Percentiles rank a stretch among this genome's conserved stretches.
phyloP scores from a whole-genome alignment of 225 moss, liverwort and hornwort species.

The Sphagnum tenellum region DNA sequence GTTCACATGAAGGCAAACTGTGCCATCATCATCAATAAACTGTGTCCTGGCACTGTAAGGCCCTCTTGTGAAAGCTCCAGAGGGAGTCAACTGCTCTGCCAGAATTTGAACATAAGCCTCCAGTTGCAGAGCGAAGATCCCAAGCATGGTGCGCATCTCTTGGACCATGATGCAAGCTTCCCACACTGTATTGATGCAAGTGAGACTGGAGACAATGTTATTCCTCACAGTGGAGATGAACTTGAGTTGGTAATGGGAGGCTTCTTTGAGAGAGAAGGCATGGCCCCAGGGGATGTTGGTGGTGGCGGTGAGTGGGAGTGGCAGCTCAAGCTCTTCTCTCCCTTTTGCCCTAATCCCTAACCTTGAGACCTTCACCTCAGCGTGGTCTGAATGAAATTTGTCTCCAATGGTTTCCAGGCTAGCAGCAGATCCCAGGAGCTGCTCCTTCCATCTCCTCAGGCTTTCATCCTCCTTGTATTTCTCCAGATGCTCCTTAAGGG shows the following conservation, averaged over 20 bases:
- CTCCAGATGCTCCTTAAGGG: constrained; percentile 52
- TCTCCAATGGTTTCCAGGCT: constrained; percentile 31
- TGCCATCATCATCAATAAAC: constrained; percentile 81
- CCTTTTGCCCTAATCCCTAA: constrained; percentile 72
- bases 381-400: constrained; percentile 29
- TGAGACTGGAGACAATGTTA: constrained; percentile 87
- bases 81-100: constrained; percentile 88
- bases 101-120: constrained; percentile 74
- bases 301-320: constrained; percentile 57
- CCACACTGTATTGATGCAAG: constrained; percentile 89
- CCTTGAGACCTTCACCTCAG: constrained; percentile 68
- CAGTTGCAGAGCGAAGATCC: constrained; percentile 73
- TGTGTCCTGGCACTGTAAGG: constrained; percentile 84
- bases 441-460: constrained; percentile 89
- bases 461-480: constrained; percentile 87
- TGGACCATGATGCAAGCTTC: constrained; percentile 81
- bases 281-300: constrained; percentile 27
- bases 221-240: constrained; percentile 74
- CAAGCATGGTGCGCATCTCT: constrained; percentile 81
- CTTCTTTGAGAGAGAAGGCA: constrained; percentile 75
- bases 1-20: constrained; percentile 66
- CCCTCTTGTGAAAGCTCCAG: constrained; percentile 73
- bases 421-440: constrained; percentile 58
- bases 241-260: constrained; percentile 56
- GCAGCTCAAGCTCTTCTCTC: constrained; percentile 45